phyloP scores from a whole-genome alignment of 129 eudicot genomes.

The Smallanthus sonchifolius region DNA sequence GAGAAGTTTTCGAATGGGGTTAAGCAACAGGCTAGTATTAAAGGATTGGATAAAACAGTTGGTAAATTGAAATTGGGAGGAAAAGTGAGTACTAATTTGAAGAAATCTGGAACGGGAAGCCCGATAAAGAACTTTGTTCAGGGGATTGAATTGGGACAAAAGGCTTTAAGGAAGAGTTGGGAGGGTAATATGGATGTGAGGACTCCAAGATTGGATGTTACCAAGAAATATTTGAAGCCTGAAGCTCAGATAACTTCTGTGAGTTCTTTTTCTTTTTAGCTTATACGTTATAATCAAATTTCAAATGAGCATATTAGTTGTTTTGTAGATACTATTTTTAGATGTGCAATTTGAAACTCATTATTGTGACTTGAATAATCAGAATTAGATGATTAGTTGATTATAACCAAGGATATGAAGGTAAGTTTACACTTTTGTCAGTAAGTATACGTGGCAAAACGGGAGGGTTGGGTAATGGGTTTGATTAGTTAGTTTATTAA shows the following conservation, averaged over 20 bases:
- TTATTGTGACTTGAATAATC: not conserved
- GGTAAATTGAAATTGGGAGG: constrained; percentile 33
- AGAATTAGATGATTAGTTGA: not conserved
- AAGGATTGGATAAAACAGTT: constrained; percentile 48
- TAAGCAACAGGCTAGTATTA: constrained; percentile 56
- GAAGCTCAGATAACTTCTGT: constrained; percentile 57
- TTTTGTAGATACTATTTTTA: not conserved
- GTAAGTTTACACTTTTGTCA: constrained; percentile 1
- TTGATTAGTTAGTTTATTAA: not conserved
- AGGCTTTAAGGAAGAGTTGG: constrained; percentile 83
- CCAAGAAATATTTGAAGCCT: constrained; percentile 33
- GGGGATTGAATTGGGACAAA: constrained; percentile 64
- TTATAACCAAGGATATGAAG: not conserved
- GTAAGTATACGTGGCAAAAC: not conserved
- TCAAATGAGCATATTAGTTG: not conserved
- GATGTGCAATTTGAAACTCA: not conserved
- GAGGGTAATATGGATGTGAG: constrained; percentile 70
- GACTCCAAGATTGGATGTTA: constrained; percentile 48
- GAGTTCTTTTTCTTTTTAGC: constrained; percentile 29
- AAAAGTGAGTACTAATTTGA: constrained; percentile 41
- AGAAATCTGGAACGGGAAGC: constrained; percentile 37
- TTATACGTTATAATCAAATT: not conserved
- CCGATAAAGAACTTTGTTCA: constrained; percentile 49
- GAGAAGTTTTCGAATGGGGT: constrained; percentile 72
- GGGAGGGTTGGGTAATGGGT: not conserved